Conservation (phyloP, 2,329 filamentous ascomycete genomes). For the Elsinoe arachidis region DNA sequence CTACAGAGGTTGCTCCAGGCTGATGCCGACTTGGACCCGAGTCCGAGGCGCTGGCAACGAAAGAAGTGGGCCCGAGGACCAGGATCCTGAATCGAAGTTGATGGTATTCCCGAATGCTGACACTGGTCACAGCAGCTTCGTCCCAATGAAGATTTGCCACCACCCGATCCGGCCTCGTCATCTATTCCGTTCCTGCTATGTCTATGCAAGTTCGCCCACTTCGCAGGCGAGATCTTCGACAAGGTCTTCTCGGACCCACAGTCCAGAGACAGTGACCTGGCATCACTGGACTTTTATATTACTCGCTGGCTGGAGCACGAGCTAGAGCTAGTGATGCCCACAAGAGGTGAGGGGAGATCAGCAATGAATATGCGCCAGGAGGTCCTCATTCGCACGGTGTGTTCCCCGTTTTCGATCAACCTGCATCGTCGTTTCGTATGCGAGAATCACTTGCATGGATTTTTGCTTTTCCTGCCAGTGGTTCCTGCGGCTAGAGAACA, state of each 20-base stretch:
- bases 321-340: slow-evolving; percentile 1
- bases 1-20: neutral
- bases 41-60: slow-evolving; percentile 1
- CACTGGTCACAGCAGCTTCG: neutral
- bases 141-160: neutral
- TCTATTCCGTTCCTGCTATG: neutral
- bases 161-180: slow-evolving; percentile 1
- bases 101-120: neutral
- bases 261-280: slow-evolving; percentile 1
- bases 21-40: neutral
- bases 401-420: slow-evolving; percentile 1
- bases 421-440: slow-evolving; percentile 2
- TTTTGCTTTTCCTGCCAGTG: neutral
- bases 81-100: neutral
- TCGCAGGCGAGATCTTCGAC: slow-evolving; percentile 10
- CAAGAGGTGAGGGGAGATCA: neutral
- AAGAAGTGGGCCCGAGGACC: neutral
- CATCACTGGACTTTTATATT: slow-evolving; percentile 9
- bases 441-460: neutral
- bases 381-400: neutral
- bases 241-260: neutral
- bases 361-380: neutral
- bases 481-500: neutral
- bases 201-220: neutral
- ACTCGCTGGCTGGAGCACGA: slow-evolving; percentile 7